Percentiles rank a stretch among this genome's conserved stretches.
Conservation (phyloP, 2,329 filamentous ascomycete genomes). For the Talaromyces sp. region DNA sequence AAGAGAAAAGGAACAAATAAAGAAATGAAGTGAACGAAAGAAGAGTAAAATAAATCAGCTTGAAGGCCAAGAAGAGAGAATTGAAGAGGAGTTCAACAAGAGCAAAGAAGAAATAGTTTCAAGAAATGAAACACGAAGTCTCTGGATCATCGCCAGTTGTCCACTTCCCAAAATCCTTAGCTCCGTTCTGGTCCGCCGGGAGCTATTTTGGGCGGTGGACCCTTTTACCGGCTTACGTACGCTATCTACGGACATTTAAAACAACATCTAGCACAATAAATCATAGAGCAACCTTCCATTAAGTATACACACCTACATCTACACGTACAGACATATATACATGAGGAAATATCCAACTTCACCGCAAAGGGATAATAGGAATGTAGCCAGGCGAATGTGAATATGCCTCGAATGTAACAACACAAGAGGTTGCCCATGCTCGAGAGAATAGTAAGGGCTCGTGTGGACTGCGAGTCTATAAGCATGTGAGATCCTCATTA, state of each 20-base stretch:
- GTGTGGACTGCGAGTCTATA: constrained; percentile 4
- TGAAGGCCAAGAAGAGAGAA: constrained; percentile 9
- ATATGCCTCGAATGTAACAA: neutral
- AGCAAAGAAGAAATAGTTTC: neutral
- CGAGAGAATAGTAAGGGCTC: neutral
- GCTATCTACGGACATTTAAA: neutral
- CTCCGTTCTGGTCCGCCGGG: neutral
- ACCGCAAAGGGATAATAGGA: neutral
- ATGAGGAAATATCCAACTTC: constrained; percentile 6
- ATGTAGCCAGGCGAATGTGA: neutral
- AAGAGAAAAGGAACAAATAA: constrained; percentile 9
- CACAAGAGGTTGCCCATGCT: neutral
- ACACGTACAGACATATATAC: constrained; percentile 10
- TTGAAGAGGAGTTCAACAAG: constrained; percentile 12
- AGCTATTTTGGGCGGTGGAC: constrained; percentile 12
- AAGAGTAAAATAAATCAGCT: constrained; percentile 9
- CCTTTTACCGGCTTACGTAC: neutral
- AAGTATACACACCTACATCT: constrained; percentile 11
- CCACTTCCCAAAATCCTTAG: constrained; percentile 10
- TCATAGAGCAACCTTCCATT: constrained; percentile 2
- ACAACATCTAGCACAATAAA: neutral
- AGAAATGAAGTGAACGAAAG: constrained; percentile 4
- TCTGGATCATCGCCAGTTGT: constrained; percentile 7
- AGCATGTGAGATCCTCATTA: constrained; percentile 7
- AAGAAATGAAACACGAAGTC: neutral